A percentile compares a stretch with the other conserved stretches of the same genome.
Evolutionary conservation across 768 basidiomycete species (phyloP).

Genomic region (Naganishia antarctica): DNA sequence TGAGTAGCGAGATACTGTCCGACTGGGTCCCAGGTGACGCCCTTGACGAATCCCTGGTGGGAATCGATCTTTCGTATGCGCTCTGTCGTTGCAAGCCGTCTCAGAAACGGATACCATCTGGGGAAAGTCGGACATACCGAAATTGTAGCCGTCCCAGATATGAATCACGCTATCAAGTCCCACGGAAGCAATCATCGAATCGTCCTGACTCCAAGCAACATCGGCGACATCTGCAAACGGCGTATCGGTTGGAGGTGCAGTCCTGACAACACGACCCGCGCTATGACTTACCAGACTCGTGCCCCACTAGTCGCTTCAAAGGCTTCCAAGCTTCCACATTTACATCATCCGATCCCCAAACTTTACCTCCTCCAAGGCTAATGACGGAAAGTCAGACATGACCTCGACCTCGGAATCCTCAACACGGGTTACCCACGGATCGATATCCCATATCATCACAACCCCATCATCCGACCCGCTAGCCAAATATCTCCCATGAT

Average conservation of each 20-base stretch:
- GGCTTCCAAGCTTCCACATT: constrained; percentile 98
- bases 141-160: constrained; percentile 88
- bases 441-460: constrained; percentile 94
- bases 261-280: background rate
- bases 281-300: constrained; percentile 72
- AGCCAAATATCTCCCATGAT: constrained; percentile 87
- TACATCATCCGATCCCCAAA: constrained; percentile 91
- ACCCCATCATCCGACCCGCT: constrained; percentile 94
- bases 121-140: constrained; percentile 57
- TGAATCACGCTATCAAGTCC: constrained; percentile 86
- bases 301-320: constrained; percentile 80
- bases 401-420: background rate
- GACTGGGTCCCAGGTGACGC: constrained; percentile 97
- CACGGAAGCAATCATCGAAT: constrained; percentile 85
- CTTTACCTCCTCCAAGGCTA: constrained; percentile 73
- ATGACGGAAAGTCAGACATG: background rate
- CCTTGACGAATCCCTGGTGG: constrained; percentile 96
- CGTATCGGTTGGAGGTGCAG: background rate
- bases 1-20: constrained; percentile 93
- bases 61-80: constrained; percentile 74
- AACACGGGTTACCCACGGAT: constrained; percentile 65
- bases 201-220: constrained; percentile 89
- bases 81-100: constrained; percentile 54
- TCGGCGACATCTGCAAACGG: constrained; percentile 74
- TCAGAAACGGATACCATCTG: background rate